Evolutionary conservation across 1,139 yeast species (phyloP).

Genomic region (Saccharomyces pastorianus): DNA sequence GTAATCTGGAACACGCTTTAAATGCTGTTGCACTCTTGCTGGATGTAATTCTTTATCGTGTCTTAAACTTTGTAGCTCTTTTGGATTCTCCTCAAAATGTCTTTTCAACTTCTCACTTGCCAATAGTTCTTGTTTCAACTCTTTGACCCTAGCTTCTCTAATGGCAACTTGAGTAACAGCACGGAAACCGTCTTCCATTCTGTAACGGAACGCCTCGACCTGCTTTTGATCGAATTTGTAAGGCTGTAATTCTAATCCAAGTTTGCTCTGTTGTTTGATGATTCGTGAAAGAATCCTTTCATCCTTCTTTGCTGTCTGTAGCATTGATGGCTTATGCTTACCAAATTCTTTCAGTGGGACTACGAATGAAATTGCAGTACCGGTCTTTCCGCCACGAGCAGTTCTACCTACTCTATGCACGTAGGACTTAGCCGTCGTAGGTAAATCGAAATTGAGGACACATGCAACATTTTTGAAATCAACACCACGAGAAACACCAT

Average conservation of each 20-base stretch:
- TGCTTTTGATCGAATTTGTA: slow-evolving; percentile 89
- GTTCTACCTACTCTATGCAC: slow-evolving; percentile 96
- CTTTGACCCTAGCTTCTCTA: slow-evolving; percentile 89
- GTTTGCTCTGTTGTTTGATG: slow-evolving; percentile 63
- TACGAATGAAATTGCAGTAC: slow-evolving; percentile 90
- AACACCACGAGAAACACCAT: slow-evolving; percentile 94
- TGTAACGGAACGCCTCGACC: slow-evolving; percentile 90
- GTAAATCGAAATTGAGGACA: slow-evolving; percentile 90
- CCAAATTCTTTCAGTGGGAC: slow-evolving; percentile 80
- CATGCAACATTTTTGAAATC: slow-evolving; percentile 95
- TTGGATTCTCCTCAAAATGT: slow-evolving; percentile 97
- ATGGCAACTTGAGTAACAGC: slow-evolving; percentile 85
- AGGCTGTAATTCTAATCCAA: slow-evolving; percentile 69
- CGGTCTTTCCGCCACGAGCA: slow-evolving; percentile 94
- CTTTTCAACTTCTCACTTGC: slow-evolving; percentile 86
- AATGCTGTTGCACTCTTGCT: slow-evolving; percentile 71
- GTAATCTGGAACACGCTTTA: slow-evolving; percentile 89
- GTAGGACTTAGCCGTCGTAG: slow-evolving; percentile 81
- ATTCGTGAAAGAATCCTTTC: slow-evolving; percentile 77
- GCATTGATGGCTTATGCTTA: slow-evolving; percentile 74
- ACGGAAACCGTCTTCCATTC: slow-evolving; percentile 95
- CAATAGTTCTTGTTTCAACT: slow-evolving; percentile 77
- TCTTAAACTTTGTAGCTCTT: slow-evolving; percentile 77
- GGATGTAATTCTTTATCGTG: slow-evolving; percentile 89
- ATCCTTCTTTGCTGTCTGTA: slow-evolving; percentile 67